Evolutionary conservation across 768 basidiomycete genomes (phyloP), one percentile per base, ranked within the genome.

Genomic region (Boletus pseudopeckii): DNA sequence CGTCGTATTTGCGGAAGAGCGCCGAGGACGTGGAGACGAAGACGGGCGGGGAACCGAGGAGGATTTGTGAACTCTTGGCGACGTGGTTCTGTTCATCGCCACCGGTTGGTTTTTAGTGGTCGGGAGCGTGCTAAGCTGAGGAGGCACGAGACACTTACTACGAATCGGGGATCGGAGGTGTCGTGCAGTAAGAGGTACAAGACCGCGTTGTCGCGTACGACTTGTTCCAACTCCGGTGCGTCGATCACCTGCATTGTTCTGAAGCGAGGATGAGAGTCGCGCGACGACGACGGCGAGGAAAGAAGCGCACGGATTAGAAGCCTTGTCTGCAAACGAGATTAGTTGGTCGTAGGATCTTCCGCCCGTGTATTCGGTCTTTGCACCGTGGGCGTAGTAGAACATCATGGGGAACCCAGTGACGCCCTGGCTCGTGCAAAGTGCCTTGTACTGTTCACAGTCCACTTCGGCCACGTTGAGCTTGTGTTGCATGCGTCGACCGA

Each of bases 351-450:
- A 68, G 48, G 81, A 85, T 40, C 96, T 71, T 1, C 82, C 81
- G 24, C 89, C 87, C 1, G 72, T 79, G 62, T 96, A 96, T 55
- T 96, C 93, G 1, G 83, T 81, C 65, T 76, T 81, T 3, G 78
- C 84, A 8, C 80, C 78, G 4, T 68, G 66, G 13, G 78, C 78
- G 26, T 81, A 90, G 75, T 88, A 88, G 40, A 83, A 71, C 39
- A 98, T 73, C 45, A 87, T 90, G 1, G 96, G 96, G 70, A 90
- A 99, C 1, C 92, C 93, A 28, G 78, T 66, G 17, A 99, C 78
- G 3, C 77, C 79, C 52, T 92, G 77, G 13, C 71, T 62, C 42
- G 76, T 74, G 71, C 96, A 99, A 6, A 94, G 64, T 0, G 76
- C 68, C 39, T 76, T 74, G 61, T 94, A 74, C 1, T 76, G 82